Evolutionary conservation across 177 flowering plant genomes (phyloP).

Genomic region (Telopea speciosissima): DNA sequence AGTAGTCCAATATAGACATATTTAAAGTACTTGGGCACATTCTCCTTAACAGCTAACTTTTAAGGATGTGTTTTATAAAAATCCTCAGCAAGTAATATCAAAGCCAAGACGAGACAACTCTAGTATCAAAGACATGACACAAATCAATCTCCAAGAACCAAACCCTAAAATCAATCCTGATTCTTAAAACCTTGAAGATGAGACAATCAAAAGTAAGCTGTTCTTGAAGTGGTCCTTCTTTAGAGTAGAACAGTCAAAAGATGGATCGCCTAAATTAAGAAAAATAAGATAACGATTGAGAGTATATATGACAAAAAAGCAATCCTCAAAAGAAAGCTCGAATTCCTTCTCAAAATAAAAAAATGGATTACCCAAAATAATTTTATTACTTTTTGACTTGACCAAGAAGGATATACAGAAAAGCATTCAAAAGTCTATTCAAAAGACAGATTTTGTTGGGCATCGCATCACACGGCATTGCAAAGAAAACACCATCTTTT

Average conservation of each 20-base stretch:
- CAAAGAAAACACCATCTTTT: slow-evolving; percentile 3
- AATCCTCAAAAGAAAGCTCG: background rate
- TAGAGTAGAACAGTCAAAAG: slow-evolving; percentile 22
- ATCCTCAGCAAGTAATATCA: no score
- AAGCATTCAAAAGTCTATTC: slow-evolving; percentile 24
- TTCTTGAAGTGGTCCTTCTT: background rate
- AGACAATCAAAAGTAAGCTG: background rate
- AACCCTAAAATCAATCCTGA: background rate
- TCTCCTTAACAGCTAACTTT: no score
- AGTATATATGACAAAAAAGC: slow-evolving; percentile 18
- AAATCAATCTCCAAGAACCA: no score
- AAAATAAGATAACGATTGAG: slow-evolving; percentile 14
- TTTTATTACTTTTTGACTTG: slow-evolving; percentile 17
- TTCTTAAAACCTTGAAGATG: no score
- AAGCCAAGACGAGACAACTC: no score
- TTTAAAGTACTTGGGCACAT: no score
- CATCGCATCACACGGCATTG: slow-evolving; percentile 15
- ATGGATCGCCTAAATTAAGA: background rate
- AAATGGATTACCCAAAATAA: slow-evolving; percentile 9
- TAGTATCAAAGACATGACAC: no score
- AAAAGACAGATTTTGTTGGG: slow-evolving; percentile 18
- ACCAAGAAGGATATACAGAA: slow-evolving; percentile 8
- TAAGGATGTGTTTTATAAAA: no score
- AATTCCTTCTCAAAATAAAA: slow-evolving; percentile 1
- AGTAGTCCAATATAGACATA: no score